Conservation (phyloP, 2,329 filamentous ascomycete genomes). For the Apiospora koreana region DNA sequence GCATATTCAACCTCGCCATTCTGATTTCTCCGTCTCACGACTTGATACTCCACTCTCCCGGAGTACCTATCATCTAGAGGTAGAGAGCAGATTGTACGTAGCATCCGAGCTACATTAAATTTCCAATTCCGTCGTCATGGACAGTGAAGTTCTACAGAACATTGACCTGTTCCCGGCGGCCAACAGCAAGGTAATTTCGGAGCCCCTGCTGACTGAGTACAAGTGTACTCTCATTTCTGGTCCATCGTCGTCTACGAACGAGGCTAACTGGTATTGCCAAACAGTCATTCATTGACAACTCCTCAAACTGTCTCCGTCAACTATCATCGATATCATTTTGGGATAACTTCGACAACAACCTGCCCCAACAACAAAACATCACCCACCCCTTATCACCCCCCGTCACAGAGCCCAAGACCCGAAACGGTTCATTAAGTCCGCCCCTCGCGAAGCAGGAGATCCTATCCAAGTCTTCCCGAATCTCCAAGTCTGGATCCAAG, state of each 20-base stretch:
- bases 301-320: slow-evolving; percentile 31
- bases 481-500: slow-evolving; percentile 25
- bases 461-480: slow-evolving; percentile 28
- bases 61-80: slow-evolving; percentile 5
- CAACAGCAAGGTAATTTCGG: slow-evolving; percentile 32
- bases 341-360: slow-evolving; percentile 34
- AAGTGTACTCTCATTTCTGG: slow-evolving; percentile 11
- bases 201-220: slow-evolving; percentile 6
- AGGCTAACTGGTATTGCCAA: slow-evolving; percentile 18
- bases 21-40: background rate
- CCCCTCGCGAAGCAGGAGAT: slow-evolving; percentile 16
- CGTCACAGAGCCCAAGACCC: slow-evolving; percentile 13
- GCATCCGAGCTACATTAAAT: slow-evolving; percentile 11
- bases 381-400: slow-evolving; percentile 30
- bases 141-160: slow-evolving; percentile 37
- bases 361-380: slow-evolving; percentile 27
- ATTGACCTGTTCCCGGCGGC: slow-evolving; percentile 35
- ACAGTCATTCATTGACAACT: slow-evolving; percentile 33
- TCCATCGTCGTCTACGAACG: background rate
- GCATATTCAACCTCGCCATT: background rate
- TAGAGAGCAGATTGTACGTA: slow-evolving; percentile 7
- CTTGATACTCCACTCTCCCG: slow-evolving; percentile 3
- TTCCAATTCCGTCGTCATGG: slow-evolving; percentile 30
- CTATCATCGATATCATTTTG: slow-evolving; percentile 35
- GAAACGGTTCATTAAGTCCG: slow-evolving; percentile 10